Conservation (phyloP, 805 yeast genomes). For the Candida vartiovaarae region DNA sequence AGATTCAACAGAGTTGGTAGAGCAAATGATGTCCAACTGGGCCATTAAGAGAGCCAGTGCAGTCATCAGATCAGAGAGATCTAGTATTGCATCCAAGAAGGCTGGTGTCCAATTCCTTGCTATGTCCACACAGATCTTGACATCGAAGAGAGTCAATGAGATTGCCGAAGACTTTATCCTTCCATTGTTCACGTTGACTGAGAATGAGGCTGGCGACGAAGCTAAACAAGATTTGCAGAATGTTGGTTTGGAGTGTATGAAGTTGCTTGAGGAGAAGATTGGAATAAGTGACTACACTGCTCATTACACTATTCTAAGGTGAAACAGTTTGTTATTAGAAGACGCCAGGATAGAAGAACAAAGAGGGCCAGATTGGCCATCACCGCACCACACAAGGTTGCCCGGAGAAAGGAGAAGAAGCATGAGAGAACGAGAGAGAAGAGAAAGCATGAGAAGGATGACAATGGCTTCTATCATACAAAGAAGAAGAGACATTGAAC, state of each 20-base stretch:
- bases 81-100: conserved; percentile 51
- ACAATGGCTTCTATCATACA: conserved; percentile 63
- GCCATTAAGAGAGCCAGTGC: conserved; percentile 55
- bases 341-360: conserved; percentile 71
- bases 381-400: conserved; percentile 75
- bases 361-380: conserved; percentile 71
- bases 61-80: conserved; percentile 60
- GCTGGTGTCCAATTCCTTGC: conserved; percentile 67
- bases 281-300: conserved; percentile 65
- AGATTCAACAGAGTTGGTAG: conserved; percentile 13
- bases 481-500: conserved; percentile 36
- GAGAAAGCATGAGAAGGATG: conserved; percentile 69
- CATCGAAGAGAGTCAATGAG: conserved; percentile 31
- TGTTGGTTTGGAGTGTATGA: conserved; percentile 58
- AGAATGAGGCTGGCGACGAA: conserved; percentile 36
- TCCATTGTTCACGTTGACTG: conserved; percentile 45
- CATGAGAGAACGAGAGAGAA: conserved; percentile 72
- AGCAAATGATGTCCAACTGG: conserved; percentile 44
- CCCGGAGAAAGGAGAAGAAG: conserved; percentile 67
- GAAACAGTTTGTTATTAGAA: conserved; percentile 46
- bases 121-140: conserved; percentile 46
- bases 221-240: conserved; percentile 45
- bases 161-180: conserved; percentile 45
- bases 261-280: conserved; percentile 56
- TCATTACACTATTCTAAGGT: conserved; percentile 56